Percentiles rank a stretch among this genome's conserved stretches.
These are phyloP conservation scores for Colletotrichum sp. DNA, from an alignment of 2,329 filamentous ascomycete species.

Conservation along the genomic window DNA sequence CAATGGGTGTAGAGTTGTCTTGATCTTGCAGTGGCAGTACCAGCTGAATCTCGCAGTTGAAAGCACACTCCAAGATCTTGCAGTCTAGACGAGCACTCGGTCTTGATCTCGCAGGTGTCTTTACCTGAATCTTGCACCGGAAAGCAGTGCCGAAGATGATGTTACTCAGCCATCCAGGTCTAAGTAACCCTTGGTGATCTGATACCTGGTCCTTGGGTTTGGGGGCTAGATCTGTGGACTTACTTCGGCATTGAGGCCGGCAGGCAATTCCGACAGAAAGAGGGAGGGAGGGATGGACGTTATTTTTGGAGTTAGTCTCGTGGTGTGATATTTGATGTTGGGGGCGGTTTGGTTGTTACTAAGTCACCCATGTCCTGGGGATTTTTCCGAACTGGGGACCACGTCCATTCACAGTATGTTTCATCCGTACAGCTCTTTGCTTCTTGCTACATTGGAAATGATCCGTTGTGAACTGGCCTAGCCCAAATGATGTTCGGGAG, in stretches of 20 bases:
- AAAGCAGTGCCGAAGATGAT: neutral
- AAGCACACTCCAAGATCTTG: neutral
- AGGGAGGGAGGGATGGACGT: neutral
- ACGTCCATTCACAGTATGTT: neutral
- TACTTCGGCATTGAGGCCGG: neutral
- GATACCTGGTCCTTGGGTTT: neutral
- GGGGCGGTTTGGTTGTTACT: neutral
- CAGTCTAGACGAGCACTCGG: neutral
- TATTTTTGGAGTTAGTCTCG: neutral
- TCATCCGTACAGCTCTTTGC: neutral
- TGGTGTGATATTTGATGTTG: neutral
- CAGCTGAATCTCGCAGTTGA: neutral
- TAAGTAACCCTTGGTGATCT: neutral
- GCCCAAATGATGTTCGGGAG: too few relatives aligned
- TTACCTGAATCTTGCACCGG: neutral
- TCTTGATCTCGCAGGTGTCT: neutral
- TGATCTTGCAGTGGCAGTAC: neutral
- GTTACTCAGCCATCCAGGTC: neutral
- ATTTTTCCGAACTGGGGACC: fast-evolving
- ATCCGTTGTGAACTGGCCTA: neutral
- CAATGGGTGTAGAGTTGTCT: neutral
- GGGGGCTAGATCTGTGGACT: neutral
- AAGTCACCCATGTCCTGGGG: neutral
- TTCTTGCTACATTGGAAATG: neutral
- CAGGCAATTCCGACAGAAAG: neutral